phyloP scores from a whole-genome alignment of 2,329 filamentous ascomycete species.

The Daldinia eschscholtzii region DNA sequence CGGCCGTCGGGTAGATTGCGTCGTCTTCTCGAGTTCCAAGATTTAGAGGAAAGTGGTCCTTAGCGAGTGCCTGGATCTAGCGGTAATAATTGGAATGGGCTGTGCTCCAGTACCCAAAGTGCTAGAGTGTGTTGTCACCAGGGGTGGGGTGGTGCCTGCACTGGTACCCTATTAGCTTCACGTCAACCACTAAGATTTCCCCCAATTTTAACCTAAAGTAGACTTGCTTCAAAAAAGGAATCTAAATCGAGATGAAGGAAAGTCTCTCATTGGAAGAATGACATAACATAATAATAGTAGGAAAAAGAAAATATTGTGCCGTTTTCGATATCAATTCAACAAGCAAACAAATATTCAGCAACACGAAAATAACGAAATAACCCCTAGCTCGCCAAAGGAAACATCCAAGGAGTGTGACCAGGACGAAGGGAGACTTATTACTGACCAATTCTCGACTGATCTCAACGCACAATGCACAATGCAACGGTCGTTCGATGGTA shows the following conservation, averaged over 20 bases:
- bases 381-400: slow-evolving; percentile 10
- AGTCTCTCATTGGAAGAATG: slow-evolving; percentile 18
- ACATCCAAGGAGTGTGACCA: slow-evolving; percentile 11
- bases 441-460: slow-evolving; percentile 30
- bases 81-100: slow-evolving; percentile 34
- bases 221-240: slow-evolving; percentile 28
- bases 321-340: slow-evolving; percentile 12
- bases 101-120: slow-evolving; percentile 30
- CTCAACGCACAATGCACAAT: slow-evolving; percentile 23
- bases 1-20: slow-evolving; percentile 22
- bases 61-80: slow-evolving; percentile 21
- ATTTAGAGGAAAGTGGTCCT: slow-evolving; percentile 36
- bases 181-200: slow-evolving; percentile 31
- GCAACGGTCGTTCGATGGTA: slow-evolving; percentile 33
- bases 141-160: slow-evolving; percentile 39
- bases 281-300: slow-evolving; percentile 10
- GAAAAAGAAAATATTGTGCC: too few species aligned
- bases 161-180: slow-evolving; percentile 41
- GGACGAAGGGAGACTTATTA: slow-evolving; percentile 18
- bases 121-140: slow-evolving; percentile 39
- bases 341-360: slow-evolving; percentile 18
- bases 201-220: slow-evolving; percentile 40
- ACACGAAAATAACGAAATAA: slow-evolving; percentile 18
- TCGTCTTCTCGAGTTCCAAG: slow-evolving; percentile 31
- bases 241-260: slow-evolving; percentile 34